A percentile compares a stretch with the other conserved stretches of the same genome.
Evolutionary conservation across 2,329 filamentous ascomycete genomes (phyloP).

Genomic region (Epichloe sp.): DNA sequence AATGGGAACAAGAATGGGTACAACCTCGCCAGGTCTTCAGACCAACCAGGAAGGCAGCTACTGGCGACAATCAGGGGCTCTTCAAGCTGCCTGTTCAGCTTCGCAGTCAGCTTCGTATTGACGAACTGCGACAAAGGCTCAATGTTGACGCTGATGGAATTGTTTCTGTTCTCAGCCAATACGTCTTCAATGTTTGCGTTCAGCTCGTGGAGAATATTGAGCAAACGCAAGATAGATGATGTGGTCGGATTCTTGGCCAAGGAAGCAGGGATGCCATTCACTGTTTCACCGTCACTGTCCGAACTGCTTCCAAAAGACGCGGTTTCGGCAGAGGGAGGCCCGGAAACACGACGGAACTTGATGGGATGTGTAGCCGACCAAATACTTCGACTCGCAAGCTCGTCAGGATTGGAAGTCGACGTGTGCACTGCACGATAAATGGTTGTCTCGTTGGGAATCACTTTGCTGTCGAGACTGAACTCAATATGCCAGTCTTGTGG

Average conservation of each 20-base stretch:
- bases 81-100: constrained; percentile 91
- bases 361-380: constrained; percentile 88
- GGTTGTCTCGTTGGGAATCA: constrained; percentile 81
- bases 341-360: constrained; percentile 76
- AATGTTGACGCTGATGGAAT: constrained; percentile 54
- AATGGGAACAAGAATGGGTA: constrained; percentile 98
- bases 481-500: constrained; percentile 97
- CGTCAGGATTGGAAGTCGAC: constrained; percentile 36
- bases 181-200: constrained; percentile 92
- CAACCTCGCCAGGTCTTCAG: constrained; percentile 80
- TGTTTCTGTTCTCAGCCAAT: constrained; percentile 58
- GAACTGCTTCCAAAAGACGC: constrained; percentile 40
- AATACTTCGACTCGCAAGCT: constrained; percentile 60
- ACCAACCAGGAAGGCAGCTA: constrained; percentile 91
- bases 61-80: constrained; percentile 95
- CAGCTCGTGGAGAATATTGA: constrained; percentile 83
- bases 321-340: constrained; percentile 65
- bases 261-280: constrained; percentile 58
- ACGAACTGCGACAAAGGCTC: constrained; percentile 91
- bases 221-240: constrained; percentile 71
- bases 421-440: constrained; percentile 90
- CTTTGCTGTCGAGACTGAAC: constrained; percentile 74
- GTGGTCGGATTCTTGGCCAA: constrained; percentile 74
- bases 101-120: constrained; percentile 95
- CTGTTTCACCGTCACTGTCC: constrained; percentile 38